Base-by-base conservation (phyloP, 1,284 basidiomycete species). In the Trichosporon sp. region DNA sequence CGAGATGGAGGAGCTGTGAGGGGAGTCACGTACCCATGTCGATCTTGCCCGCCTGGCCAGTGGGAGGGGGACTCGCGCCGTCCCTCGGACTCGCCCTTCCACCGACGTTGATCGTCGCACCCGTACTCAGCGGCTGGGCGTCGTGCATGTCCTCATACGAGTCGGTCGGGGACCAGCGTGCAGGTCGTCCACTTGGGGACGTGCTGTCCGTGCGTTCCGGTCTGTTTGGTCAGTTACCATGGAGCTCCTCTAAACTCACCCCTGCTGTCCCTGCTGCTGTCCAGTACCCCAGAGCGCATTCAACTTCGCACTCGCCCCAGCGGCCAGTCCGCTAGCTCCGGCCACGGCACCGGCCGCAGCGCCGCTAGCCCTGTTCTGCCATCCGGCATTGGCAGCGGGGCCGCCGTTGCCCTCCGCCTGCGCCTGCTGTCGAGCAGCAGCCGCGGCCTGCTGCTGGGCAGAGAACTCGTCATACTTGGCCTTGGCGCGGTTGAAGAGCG, bases 91-190 rank as follows among this genome's bases (percentile, higher is more conserved):
- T 43, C 26, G 43, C 48, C 26, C 70, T 68, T 21, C 68, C 61
- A 10, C 46, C 67, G 14, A 73, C 69, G n/a, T 73, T 71, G 54
- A 76, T 72, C 37, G 72, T 74, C 40, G n/a, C 43, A 14, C 69
- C 67, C 68, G 73, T 43, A n/a, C 31, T 16, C 26, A 61, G 32
- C 2, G 59, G 61, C 35, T 59, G 37, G 75, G 75, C 4, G 77
- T 73, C 70, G 78, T 63, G 59, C 59, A 63, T 63, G 59, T 63
- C 59, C 59, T 82, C 83, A 68, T 76, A 83, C 7, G 77, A 69
- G 70, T 84, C 82, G 0, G 78, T 75, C 1, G 83, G 83, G 64
- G 79, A 76, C 83, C 83, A 84, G 56, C 82, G 71, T 31, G 75
- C 74, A 63, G 51, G n/a, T 65, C 32, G 66, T 46, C 32, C 46